Evolutionary conservation across 2,329 filamentous ascomycete genomes (phyloP), one percentile per base, ranked within the genome.

Genomic region (Nannizzia gypsea): DNA sequence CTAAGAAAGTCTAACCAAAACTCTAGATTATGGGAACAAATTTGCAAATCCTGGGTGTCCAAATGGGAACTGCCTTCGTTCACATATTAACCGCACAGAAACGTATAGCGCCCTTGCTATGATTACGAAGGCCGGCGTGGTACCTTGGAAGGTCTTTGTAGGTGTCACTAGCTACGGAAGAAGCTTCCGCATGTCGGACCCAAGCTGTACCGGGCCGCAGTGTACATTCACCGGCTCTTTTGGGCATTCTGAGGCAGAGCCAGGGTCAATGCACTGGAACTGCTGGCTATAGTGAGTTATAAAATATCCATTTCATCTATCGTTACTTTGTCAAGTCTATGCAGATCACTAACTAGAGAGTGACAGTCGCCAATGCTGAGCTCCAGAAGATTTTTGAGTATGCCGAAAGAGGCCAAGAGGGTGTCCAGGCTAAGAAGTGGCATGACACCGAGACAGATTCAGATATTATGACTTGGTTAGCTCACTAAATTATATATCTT

Each of bases 111-210:
- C 73, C 0, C 64, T 77, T 13, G 61, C 69, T 36, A 56, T 56
- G 52, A 38, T 71, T 50, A 70, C 68, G 6, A 76, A 76, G 61
- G 73, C 74, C 1, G 73, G 72, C 4, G 73, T 75, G 0, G 64
- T 67, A 1, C 56, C 65, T 0, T 64, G 67, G 34, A 72, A 72
- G 61, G 44, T 76, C 38, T 42, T 70, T 11, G 68, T 73, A 2
- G 73, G 74, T 3, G 60, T 72, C 1, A 50, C 66, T 4, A 73
- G 69, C 62, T 75, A 75, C 60, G 74, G 72, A 0, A 65, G 73
- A 0, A 66, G 63, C 1, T 75, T 75, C 61, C 42, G 65, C 11
- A 75, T 76, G 72, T 62, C 66, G 4, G 17, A 62, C 15, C 54
- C 61, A 6, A 63, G 65, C 22, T 74, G 72, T 59, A 61, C 48